A percentile compares a stretch with the other conserved stretches of the same genome.
Evolutionary conservation across 257 asterid species (phyloP).

Genomic region (Catharanthus roseus): DNA sequence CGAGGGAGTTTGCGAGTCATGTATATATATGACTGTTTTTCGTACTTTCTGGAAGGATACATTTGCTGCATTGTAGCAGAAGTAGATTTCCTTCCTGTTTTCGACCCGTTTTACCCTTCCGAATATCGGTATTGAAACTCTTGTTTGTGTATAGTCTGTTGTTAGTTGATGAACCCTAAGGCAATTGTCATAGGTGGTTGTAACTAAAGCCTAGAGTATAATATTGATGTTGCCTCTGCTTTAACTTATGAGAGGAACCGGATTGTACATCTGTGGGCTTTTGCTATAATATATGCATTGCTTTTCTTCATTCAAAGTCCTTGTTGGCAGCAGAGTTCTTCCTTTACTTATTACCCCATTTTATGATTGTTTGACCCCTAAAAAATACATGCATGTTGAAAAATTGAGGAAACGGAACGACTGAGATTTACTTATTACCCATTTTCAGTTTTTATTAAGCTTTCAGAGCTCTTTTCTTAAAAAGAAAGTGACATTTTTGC

Average conservation of each 20-base stretch:
- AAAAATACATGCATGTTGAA: no score
- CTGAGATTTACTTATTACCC: no score
- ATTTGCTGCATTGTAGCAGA: conserved; percentile 7
- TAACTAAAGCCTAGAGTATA: conserved; percentile 5
- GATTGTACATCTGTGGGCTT: conserved; percentile 6
- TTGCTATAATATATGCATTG: neutral
- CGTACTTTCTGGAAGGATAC: conserved; percentile 19
- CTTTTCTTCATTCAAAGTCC: neutral
- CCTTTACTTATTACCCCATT: neutral
- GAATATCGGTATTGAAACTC: conserved; percentile 12
- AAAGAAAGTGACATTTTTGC: no score
- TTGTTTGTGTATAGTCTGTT: conserved; percentile 26
- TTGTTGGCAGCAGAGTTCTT: neutral
- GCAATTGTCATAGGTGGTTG: conserved; percentile 10
- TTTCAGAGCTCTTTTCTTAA: no score
- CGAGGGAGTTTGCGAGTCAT: neutral
- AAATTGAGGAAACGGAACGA: no score
- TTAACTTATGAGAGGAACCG: conserved; percentile 11
- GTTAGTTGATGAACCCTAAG: conserved; percentile 15
- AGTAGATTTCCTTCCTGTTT: conserved; percentile 1
- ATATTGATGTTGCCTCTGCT: neutral
- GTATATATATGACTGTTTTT: conserved; percentile 27
- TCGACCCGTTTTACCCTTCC: neutral
- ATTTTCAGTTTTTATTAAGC: no score
- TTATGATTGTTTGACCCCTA: neutral